A percentile compares a stretch with the other conserved stretches of the same genome.
Evolutionary conservation across 1,284 basidiomycete genomes (phyloP).

Genomic region (Sphagnurus paluster): DNA sequence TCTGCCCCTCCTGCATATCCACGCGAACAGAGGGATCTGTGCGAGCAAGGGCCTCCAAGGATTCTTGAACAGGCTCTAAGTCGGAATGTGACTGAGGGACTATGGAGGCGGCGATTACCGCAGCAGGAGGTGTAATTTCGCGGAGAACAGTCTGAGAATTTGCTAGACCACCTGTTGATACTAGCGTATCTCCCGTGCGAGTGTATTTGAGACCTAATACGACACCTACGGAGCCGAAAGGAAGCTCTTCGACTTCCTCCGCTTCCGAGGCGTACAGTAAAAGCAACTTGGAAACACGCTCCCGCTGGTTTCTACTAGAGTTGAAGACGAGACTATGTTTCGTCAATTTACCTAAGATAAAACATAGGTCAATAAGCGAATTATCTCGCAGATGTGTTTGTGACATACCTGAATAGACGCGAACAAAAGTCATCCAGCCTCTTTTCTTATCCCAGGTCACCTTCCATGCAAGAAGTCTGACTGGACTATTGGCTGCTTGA

Average conservation of each 20-base stretch:
- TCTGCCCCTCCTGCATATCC: slow-evolving; percentile 79
- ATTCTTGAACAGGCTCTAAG: slow-evolving; percentile 72
- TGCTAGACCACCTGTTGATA: slow-evolving; percentile 43
- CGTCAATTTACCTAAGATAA: slow-evolving; percentile 59
- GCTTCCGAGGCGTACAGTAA: slow-evolving; percentile 78
- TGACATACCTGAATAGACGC: slow-evolving; percentile 79
- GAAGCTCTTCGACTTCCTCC: slow-evolving; percentile 80
- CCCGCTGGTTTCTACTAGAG: slow-evolving; percentile 65
- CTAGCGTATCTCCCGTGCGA: slow-evolving; percentile 85
- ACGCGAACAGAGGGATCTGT: slow-evolving; percentile 85
- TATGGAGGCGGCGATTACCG: slow-evolving; percentile 79
- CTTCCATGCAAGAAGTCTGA: slow-evolving; percentile 83
- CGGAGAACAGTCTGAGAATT: slow-evolving; percentile 47
- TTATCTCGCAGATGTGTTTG: background rate
- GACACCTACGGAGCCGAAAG: slow-evolving; percentile 85
- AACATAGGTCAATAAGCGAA: background rate
- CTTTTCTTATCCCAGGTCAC: slow-evolving; percentile 82
- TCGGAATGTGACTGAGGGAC: slow-evolving; percentile 84
- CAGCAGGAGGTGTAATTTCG: slow-evolving; percentile 71
- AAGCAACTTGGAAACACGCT: slow-evolving; percentile 77
- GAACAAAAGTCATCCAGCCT: slow-evolving; percentile 91
- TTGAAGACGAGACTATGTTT: slow-evolving; percentile 68
- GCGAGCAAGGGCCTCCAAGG: slow-evolving; percentile 72
- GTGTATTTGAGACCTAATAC: slow-evolving; percentile 82
- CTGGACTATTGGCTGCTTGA: slow-evolving; percentile 46